Base-by-base conservation (phyloP, 495 filamentous ascomycete species). In the Amniculicola lignicola region DNA sequence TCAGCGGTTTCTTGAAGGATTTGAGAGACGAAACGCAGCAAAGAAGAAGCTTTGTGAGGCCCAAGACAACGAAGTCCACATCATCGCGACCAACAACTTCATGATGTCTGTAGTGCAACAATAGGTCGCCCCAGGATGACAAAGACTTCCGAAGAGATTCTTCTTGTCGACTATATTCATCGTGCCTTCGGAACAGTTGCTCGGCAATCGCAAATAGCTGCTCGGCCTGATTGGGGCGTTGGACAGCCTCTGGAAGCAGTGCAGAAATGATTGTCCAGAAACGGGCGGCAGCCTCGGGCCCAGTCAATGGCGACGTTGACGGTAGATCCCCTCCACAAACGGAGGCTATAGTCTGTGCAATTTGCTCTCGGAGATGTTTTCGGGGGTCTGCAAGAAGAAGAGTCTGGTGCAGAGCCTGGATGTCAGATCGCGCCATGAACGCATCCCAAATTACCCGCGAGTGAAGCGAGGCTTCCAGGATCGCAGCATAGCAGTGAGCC, bases 391-490 rank as follows among this genome's bases (percentile, higher is more conserved):
- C 63, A 10, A 79, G 65, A 18, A 79, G 63, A 22, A 74, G 59
- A 36, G 42, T 57, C 41, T 66, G 35, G 29, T 79, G 50, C 19
- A 83, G 61, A 14, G 61, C 48, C 24, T 71, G 67, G 39, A 83
- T 75, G 25, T 77, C 65, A 9, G 58, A 49, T 19, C 70, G 66
- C 10, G 70, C 63, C 19, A 75, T 78, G 55, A 89, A 80, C 3
- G 73, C 70, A 2, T 64, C 51, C 85, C 87, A 88, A 57, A 89
- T 78, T 0, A 61, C 50, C 10, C 68, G 54, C 46, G 80, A 85
- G 39, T 81, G 75, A 11, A 82, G 69, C 36, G 84, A 87, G 14
- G 76, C 80, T 65, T 88, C 82, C 0, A 89, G 69, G 2, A 91
- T 70, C 11, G 82, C 73, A 12, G 80, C 78, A 45, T 90, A 84